phyloP scores from a whole-genome alignment of 2,329 filamentous ascomycete species.

The Fusarium sp. region DNA sequence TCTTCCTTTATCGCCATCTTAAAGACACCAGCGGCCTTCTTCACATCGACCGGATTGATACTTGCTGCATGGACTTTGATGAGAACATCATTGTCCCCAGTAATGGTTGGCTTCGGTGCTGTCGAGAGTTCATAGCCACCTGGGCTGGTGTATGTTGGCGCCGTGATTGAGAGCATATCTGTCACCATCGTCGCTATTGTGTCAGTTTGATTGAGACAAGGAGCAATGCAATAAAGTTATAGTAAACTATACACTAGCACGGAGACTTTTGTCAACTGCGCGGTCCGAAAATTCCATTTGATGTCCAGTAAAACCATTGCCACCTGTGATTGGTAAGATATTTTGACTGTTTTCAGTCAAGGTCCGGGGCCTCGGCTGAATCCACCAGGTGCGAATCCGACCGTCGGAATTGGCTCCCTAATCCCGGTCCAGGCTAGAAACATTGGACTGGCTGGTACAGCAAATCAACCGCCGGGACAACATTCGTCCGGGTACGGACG shows the following conservation, averaged over 20 bases:
- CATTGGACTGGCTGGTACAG: no score
- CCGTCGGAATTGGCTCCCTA: no score
- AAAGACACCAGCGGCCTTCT: not conserved
- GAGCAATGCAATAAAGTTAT: not conserved
- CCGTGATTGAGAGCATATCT: not conserved
- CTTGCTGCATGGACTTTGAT: not conserved
- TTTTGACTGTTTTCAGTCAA: not conserved
- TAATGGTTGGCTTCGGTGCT: rapidly evolving
- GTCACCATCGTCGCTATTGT: not conserved
- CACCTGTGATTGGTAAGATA: not conserved
- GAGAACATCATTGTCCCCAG: not conserved
- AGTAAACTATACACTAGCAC: not conserved
- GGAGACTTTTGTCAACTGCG: not conserved
- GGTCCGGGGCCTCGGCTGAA: no score
- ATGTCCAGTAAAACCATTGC: not conserved
- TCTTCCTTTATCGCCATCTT: not conserved
- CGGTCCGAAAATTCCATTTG: not conserved
- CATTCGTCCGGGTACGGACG: no score
- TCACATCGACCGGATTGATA: not conserved
- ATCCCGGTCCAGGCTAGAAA: no score
- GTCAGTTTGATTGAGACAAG: no score
- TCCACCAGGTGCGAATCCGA: no score
- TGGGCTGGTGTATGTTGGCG: not conserved
- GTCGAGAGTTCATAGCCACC: rapidly evolving
- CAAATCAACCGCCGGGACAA: no score